A percentile compares a stretch with the other conserved stretches of the same genome.
These are phyloP conservation scores for Grigorovia humatica DNA, from an alignment of 805 yeast genomes.

Conservation along the genomic window DNA sequence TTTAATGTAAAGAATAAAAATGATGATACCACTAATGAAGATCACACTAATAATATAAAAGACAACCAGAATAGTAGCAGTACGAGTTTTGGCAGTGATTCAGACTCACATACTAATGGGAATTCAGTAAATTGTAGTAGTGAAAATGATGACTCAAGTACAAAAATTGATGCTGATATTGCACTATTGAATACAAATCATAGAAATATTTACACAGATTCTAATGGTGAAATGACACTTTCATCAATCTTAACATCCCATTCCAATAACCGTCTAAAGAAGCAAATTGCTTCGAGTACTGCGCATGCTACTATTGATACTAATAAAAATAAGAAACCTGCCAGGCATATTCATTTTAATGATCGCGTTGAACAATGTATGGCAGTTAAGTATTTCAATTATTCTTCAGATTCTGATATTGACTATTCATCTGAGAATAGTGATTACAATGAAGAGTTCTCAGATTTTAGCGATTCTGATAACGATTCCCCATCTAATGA, in stretches of 20 bases:
- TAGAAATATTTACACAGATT: slow-evolving; percentile 1
- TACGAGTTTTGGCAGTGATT: no score
- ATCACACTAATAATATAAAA: not conserved
- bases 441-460: slow-evolving; percentile 1
- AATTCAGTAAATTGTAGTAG: not conserved
- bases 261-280: slow-evolving; percentile 2
- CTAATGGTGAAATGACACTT: not conserved
- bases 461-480: slow-evolving; percentile 1
- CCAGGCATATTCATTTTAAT: slow-evolving; percentile 79
- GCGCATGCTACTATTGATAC: not conserved
- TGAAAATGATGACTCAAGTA: not conserved
- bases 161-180: not conserved
- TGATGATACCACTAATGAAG: not conserved
- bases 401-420: slow-evolving; percentile 16
- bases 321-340: slow-evolving; percentile 6
- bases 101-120: not conserved
- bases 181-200: slow-evolving; percentile 1
- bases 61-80: not conserved
- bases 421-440: slow-evolving; percentile 6
- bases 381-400: slow-evolving; percentile 38
- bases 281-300: not conserved
- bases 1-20: not conserved
- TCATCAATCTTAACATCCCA: slow-evolving; percentile 13
- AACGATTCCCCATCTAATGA: slow-evolving; percentile 12
- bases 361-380: slow-evolving; percentile 93